Evolutionary conservation across 768 basidiomycete species (phyloP).

Genomic region (Pulveroboletus sp.): DNA sequence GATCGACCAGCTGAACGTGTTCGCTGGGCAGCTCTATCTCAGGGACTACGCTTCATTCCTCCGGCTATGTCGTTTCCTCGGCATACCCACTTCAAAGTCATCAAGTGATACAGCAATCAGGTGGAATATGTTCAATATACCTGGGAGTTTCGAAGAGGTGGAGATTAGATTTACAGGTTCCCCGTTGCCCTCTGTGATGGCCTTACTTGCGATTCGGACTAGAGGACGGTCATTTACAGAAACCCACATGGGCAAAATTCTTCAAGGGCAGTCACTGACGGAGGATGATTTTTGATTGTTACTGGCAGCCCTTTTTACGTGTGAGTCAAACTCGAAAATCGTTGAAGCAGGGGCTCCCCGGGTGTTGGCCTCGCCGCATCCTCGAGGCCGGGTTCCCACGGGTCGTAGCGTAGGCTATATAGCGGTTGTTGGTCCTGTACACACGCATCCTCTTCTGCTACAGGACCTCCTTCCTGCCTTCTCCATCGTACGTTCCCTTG

Average conservation of each 20-base stretch:
- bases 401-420: too few species aligned
- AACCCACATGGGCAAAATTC: background rate
- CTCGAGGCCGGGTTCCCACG: too few species aligned
- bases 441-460: too few species aligned
- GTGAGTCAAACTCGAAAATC: too few species aligned
- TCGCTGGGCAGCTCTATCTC: constrained; percentile 28
- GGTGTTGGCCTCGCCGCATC: too few species aligned
- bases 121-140: constrained; percentile 1
- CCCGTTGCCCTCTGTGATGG: constrained; percentile 10
- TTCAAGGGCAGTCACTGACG: background rate
- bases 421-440: too few species aligned
- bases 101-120: background rate
- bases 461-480: too few species aligned
- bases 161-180: constrained; percentile 27
- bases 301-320: too few species aligned
- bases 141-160: constrained; percentile 1
- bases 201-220: background rate
- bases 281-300: background rate
- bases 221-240: background rate
- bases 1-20: constrained; percentile 1
- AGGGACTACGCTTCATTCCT: background rate
- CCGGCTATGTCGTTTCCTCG: background rate
- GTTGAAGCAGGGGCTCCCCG: too few species aligned
- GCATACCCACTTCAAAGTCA: background rate
- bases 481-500: too few species aligned